Evolutionary conservation across 2,329 filamentous ascomycete genomes (phyloP), one percentile per base, ranked within the genome.

Genomic region (Massarina eburnea): DNA sequence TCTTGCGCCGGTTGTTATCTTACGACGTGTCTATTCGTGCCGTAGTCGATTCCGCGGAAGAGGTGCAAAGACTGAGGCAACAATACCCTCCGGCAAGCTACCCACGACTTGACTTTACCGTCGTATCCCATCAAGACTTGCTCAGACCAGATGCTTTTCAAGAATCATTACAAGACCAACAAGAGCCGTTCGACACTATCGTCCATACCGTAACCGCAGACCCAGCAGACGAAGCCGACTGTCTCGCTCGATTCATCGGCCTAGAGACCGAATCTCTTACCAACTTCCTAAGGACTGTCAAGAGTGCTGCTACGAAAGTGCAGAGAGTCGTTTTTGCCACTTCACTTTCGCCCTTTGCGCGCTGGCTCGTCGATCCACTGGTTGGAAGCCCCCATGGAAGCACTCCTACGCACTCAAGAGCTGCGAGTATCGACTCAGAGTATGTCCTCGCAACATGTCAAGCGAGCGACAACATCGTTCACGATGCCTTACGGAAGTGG

Each of bases 381-480:
- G 35, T 47, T 15, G 48, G 45, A 36, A 47, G 21, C 32, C 36
- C 51, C 38, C 40, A 38, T 8, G 39, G 42, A 15, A 37, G 43
- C 22, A 41, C 41, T 30, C 41, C 45, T 9, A 44, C 39, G 33
- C 44, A 46, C 12, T 45, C 39, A 21, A 47, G 52, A 22, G 43
- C 43, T n/a, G 45, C 48, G 5, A 49, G 44, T 18, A 43, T 55
- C 30, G 60, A 60, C 45, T 36, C 52, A 12, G 58, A 62, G n/a
- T 58, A 63, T 34, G 45, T 59, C 15, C 47, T 64, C 19, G 57
- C 58, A 12, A 54, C 62, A 8, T 61, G 58, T 39, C 54, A 54
- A 43, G 59, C 62, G 14, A 57, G 61, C 34, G 54, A 58, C 27
- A 63, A 60, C 36, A 57, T 61, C 24, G 49, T 64, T 6, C 45